Conservation (phyloP, 148 eudicot genomes). For the Arbutus unedo region DNA sequence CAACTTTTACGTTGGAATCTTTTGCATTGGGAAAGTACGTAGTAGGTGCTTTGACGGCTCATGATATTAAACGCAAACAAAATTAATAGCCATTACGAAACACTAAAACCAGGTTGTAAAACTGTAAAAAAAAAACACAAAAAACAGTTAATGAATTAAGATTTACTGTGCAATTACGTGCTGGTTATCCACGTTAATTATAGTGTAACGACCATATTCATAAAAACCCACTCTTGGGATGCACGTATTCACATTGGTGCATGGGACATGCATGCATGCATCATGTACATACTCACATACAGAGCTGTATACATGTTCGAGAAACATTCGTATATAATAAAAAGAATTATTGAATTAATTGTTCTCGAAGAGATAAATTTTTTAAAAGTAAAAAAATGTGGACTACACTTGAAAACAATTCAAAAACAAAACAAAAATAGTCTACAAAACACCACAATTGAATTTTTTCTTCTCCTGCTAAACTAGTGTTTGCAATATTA, state of each 20-base stretch:
- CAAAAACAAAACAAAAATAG: too few relatives aligned
- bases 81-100: not conserved
- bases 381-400: too few relatives aligned
- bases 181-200: not conserved
- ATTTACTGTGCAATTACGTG: conserved; percentile 1
- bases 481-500: too few relatives aligned
- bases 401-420: too few relatives aligned
- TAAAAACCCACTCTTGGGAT: not conserved
- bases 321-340: not conserved
- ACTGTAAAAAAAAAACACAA: not conserved
- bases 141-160: not conserved
- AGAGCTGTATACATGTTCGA: not conserved
- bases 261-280: not conserved
- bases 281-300: not conserved
- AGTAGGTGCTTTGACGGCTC: conserved; percentile 7
- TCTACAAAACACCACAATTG: too few relatives aligned
- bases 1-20: not conserved
- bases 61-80: not conserved
- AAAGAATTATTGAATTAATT: not conserved
- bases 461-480: too few relatives aligned
- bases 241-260: not conserved
- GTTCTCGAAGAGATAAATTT: too few relatives aligned
- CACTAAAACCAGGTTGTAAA: conserved; percentile 11
- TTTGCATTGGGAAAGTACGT: not conserved
- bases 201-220: not conserved